These are phyloP conservation scores for Hypoxylon sp. DNA, from an alignment of 2,329 filamentous ascomycete genomes.

Conservation along the genomic window DNA sequence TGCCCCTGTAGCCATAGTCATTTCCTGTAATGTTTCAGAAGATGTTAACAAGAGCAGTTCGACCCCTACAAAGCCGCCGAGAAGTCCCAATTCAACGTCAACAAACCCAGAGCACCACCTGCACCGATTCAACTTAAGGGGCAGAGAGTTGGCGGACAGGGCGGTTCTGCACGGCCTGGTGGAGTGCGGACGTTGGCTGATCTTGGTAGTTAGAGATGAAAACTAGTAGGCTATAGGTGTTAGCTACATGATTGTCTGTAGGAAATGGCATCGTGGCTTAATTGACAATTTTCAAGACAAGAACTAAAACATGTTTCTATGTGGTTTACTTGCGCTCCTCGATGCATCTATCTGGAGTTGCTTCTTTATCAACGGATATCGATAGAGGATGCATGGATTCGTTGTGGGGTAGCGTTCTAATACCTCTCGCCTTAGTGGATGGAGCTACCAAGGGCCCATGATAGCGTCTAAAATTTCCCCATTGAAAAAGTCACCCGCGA, in stretches of 20 bases:
- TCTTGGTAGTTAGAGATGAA: constrained; percentile 53
- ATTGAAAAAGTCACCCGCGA: constrained; percentile 21
- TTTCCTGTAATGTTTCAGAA: not conserved
- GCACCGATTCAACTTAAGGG: constrained; percentile 42
- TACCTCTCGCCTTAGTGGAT: constrained; percentile 28
- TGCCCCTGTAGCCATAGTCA: not conserved
- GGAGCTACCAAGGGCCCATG: constrained; percentile 9
- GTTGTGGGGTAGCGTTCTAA: constrained; percentile 29
- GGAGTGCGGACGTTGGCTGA: constrained; percentile 66
- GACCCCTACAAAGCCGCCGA: constrained; percentile 73
- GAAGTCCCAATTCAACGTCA: constrained; percentile 69
- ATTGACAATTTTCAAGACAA: not conserved
- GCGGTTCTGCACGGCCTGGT: constrained; percentile 45
- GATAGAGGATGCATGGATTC: constrained; percentile 5
- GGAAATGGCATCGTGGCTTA: not conserved
- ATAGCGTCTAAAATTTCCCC: constrained; percentile 30
- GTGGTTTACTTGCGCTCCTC: not conserved
- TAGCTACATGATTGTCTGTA: not conserved
- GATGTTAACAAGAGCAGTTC: constrained; percentile 58
- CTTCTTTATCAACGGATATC: constrained; percentile 12
- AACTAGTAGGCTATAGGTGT: not conserved
- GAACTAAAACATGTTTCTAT: not conserved
- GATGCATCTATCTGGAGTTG: not conserved
- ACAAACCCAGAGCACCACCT: constrained; percentile 55
- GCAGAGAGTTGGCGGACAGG: constrained; percentile 48